Percentiles rank a stretch among this genome's conserved stretches.
Evolutionary conservation across 2,329 filamentous ascomycete species (phyloP).

Genomic region (Hymenoscyphus fraxineus): DNA sequence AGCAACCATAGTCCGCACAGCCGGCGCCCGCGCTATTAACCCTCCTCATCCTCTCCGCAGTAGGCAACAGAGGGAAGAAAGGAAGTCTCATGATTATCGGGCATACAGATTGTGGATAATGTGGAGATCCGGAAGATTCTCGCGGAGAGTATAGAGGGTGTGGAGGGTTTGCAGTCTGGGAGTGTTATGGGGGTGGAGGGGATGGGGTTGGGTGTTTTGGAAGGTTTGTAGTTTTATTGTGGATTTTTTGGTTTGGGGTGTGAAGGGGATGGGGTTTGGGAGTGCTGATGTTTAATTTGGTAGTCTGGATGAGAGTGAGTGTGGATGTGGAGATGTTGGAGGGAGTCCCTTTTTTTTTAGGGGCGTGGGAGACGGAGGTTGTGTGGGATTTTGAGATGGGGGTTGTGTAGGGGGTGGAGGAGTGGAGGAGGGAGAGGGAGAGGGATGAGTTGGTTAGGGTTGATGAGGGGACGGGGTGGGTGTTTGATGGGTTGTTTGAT

Average conservation of each 20-base stretch:
- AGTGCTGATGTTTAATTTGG: background rate
- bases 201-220: conserved; percentile 22
- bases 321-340: too few species aligned
- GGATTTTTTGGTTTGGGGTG: background rate
- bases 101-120: conserved; percentile 26
- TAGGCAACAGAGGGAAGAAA: conserved; percentile 27
- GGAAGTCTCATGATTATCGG: conserved; percentile 25
- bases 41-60: conserved; percentile 24
- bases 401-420: conserved; percentile 18
- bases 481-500: background rate
- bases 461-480: background rate
- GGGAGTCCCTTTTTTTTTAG: too few species aligned
- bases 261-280: too few species aligned
- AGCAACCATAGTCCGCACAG: conserved; percentile 26
- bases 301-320: background rate
- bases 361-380: conserved; percentile 23
- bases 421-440: background rate
- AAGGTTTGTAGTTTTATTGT: conserved; percentile 20
- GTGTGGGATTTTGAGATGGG: conserved; percentile 28
- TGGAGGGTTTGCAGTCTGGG: conserved; percentile 2
- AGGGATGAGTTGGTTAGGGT: background rate
- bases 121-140: conserved; percentile 18
- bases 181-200: background rate
- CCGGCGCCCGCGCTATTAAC: conserved; percentile 25
- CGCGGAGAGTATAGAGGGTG: background rate